Percentiles rank a stretch among this genome's conserved stretches.
Evolutionary conservation across 768 basidiomycete species (phyloP).

Genomic region (Pisolithus tinctorius): DNA sequence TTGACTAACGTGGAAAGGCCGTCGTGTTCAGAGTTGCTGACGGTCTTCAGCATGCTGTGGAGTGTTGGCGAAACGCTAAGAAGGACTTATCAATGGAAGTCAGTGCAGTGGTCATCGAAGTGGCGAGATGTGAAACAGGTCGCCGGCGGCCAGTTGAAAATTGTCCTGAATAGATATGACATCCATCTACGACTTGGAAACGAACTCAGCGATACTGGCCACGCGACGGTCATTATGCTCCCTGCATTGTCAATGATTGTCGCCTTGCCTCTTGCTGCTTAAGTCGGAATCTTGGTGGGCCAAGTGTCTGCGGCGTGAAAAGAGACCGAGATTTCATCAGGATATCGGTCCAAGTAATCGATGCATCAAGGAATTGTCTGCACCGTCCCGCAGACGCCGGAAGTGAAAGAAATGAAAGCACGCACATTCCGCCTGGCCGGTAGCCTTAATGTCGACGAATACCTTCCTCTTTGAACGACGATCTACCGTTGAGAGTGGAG

Average conservation of each 20-base stretch:
- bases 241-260: not conserved
- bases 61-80: slow-evolving; percentile 5
- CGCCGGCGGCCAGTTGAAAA: slow-evolving; percentile 6
- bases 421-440: slow-evolving; percentile 24
- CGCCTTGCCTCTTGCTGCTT: not conserved
- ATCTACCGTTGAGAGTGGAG: slow-evolving; percentile 18
- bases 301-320: slow-evolving; percentile 7
- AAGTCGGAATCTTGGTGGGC: slow-evolving; percentile 13
- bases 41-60: slow-evolving; percentile 16
- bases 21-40: slow-evolving; percentile 5
- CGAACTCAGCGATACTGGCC: not conserved
- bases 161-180: not conserved
- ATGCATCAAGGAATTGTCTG: slow-evolving; percentile 10
- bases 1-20: slow-evolving; percentile 5
- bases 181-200: not conserved
- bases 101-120: not conserved
- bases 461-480: slow-evolving; percentile 13
- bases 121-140: slow-evolving; percentile 12
- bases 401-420: slow-evolving; percentile 21
- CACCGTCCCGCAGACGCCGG: slow-evolving; percentile 17
- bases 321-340: slow-evolving; percentile 17
- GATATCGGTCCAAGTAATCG: slow-evolving; percentile 13
- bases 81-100: slow-evolving; percentile 5
- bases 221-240: not conserved
- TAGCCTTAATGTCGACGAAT: slow-evolving; percentile 9